Conservation (phyloP, 306 rosid species). For the Cyclanthera cordifolia region DNA sequence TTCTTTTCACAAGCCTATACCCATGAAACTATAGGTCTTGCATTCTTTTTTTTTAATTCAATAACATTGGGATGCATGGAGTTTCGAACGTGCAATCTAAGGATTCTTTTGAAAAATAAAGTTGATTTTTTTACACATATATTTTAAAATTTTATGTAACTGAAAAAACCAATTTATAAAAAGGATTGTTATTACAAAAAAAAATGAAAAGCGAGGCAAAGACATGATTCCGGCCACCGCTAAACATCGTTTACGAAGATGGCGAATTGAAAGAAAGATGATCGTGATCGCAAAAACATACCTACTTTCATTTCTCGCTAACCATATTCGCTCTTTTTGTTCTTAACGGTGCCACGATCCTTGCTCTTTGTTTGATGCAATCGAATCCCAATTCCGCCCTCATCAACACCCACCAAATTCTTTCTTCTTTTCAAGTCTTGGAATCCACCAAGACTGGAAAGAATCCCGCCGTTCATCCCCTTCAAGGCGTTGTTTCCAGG, state of each 20-base stretch:
- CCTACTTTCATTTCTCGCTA: background rate
- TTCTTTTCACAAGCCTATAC: no score
- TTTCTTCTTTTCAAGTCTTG: background rate
- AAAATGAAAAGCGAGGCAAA: background rate
- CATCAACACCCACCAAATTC: background rate
- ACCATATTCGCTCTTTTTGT: no score
- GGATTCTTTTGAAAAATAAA: no score
- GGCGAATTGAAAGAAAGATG: background rate
- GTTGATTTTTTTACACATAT: no score
- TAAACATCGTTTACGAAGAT: background rate
- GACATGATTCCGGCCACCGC: conserved; percentile 14
- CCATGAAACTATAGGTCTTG: no score
- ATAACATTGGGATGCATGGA: no score
- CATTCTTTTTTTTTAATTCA: no score
- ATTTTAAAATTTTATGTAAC: no score
- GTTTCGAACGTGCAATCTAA: no score
- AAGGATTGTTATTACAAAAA: no score
- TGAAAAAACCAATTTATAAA: no score
- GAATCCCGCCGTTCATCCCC: background rate
- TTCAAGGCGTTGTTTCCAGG: background rate
- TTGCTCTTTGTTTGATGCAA: background rate
- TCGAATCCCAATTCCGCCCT: no score
- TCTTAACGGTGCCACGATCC: background rate
- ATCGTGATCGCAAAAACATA: background rate
- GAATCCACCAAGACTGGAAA: background rate